Conservation (phyloP, 2,329 filamentous ascomycete species). For the Aspergillus sp. region DNA sequence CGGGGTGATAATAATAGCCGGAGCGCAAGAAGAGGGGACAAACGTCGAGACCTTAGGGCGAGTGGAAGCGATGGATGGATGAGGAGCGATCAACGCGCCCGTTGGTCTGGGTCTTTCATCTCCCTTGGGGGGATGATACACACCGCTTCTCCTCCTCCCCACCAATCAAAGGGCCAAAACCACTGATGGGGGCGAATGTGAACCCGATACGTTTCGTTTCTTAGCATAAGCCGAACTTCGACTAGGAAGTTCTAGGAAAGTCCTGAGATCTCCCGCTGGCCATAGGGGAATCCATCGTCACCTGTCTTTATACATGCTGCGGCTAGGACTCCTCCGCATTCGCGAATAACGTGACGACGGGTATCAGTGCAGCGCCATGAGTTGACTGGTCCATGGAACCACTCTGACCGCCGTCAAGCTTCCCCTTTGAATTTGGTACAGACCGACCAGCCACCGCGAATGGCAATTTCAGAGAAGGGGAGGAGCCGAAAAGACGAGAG, state of each 20-base stretch:
- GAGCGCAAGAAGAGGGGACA: background rate
- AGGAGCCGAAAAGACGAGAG: background rate
- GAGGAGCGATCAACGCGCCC: background rate
- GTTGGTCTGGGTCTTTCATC: conserved; percentile 4
- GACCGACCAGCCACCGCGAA: conserved; percentile 5
- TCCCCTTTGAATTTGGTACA: background rate
- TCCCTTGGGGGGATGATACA: conserved; percentile 14
- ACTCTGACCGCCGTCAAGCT: conserved; percentile 7
- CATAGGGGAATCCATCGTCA: too few relatives aligned
- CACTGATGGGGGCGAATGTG: background rate
- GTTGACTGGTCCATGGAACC: conserved; percentile 14
- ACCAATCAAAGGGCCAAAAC: conserved; percentile 17
- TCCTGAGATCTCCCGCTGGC: too few relatives aligned
- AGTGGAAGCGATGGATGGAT: conserved; percentile 14
- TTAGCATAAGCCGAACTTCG: background rate
- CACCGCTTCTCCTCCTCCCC: conserved; percentile 24
- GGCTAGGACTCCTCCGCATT: too few relatives aligned
- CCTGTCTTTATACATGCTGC: too few relatives aligned
- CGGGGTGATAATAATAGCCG: background rate
- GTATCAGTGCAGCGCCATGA: conserved; percentile 3
- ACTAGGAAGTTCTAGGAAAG: too few relatives aligned
- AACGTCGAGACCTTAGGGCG: background rate
- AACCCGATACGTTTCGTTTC: background rate
- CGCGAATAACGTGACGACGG: background rate
- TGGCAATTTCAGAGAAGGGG: background rate